phyloP scores from a whole-genome alignment of 2,329 filamentous ascomycete species.

The Sclerotinia minor region DNA sequence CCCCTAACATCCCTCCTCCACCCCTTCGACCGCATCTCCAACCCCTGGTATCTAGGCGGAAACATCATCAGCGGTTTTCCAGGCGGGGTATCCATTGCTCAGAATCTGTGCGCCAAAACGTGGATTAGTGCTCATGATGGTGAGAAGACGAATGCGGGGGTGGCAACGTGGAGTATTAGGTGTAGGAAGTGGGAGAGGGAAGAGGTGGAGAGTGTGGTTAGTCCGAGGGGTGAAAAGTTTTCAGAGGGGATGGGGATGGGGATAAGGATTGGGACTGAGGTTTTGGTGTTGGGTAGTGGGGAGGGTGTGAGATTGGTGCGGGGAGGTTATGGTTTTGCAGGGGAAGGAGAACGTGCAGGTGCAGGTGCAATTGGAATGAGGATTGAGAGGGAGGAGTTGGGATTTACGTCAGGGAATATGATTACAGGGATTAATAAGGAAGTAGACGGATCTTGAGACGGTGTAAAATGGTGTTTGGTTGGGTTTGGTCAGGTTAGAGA shows the following conservation, averaged over 20 bases:
- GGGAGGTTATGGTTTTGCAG: slow-evolving; percentile 13
- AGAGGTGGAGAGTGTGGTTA: slow-evolving; percentile 47
- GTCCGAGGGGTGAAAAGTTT: slow-evolving; percentile 34
- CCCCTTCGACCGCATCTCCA: slow-evolving; percentile 59
- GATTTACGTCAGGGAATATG: too few relatives aligned
- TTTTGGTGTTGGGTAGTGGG: slow-evolving; percentile 47
- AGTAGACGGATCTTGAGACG: too few relatives aligned
- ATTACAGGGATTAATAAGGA: not conserved
- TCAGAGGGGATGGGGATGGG: slow-evolving; percentile 27
- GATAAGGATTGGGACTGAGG: slow-evolving; percentile 43
- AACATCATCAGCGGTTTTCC: slow-evolving; percentile 58
- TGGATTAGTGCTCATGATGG: slow-evolving; percentile 66
- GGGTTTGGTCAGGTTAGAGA: not conserved
- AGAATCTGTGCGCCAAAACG: slow-evolving; percentile 52
- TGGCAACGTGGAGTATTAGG: slow-evolving; percentile 53
- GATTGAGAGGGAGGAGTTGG: slow-evolving; percentile 37
- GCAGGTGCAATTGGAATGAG: too few relatives aligned
- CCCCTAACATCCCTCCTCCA: slow-evolving; percentile 66
- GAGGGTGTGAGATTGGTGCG: slow-evolving; percentile 47
- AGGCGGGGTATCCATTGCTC: slow-evolving; percentile 57
- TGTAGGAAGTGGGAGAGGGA: slow-evolving; percentile 48
- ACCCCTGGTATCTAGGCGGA: slow-evolving; percentile 62
- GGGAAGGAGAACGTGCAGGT: slow-evolving; percentile 17
- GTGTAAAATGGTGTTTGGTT: not conserved
- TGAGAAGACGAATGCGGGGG: slow-evolving; percentile 55